These are phyloP conservation scores for Pseudevernia furfuracea DNA, from an alignment of 495 filamentous ascomycete genomes.

Conservation along the genomic window DNA sequence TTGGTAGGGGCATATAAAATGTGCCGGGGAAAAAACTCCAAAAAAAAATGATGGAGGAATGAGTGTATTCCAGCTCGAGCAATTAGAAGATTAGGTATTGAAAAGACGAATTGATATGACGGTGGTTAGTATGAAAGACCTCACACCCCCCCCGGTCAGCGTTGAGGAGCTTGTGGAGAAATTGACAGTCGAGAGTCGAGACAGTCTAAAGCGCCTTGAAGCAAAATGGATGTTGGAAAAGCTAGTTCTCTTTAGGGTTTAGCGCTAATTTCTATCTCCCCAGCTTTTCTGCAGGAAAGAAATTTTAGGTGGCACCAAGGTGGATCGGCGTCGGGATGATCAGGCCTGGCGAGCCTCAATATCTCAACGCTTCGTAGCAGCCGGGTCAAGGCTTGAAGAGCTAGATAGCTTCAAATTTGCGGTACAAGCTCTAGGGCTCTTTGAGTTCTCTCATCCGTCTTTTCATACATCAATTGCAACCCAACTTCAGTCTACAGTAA, in stretches of 20 bases:
- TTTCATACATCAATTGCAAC: constrained; percentile 1
- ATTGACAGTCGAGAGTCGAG: too few relatives aligned
- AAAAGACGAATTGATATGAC: not conserved
- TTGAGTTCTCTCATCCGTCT: not conserved
- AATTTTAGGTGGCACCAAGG: not conserved
- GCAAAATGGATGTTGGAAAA: not conserved
- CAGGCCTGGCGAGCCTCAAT: constrained; percentile 4
- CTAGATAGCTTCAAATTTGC: not conserved
- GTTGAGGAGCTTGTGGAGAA: not conserved
- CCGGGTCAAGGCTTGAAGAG: not conserved
- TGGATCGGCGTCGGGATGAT: not conserved
- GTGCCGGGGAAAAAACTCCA: not conserved
- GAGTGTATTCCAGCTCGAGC: not conserved
- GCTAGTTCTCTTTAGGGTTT: not conserved
- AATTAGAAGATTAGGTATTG: not conserved
- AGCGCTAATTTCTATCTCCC: not conserved
- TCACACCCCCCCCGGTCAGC: not conserved
- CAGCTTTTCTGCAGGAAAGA: not conserved
- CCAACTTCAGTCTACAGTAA: not conserved
- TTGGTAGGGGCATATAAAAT: not conserved
- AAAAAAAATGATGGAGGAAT: not conserved
- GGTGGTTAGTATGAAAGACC: not conserved
- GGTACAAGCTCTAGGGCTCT: not conserved
- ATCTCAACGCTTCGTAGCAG: constrained; percentile 14
- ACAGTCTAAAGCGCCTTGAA: not conserved